Conservation (phyloP, 1,284 basidiomycete genomes). For the Cutaneotrichosporon sp. region DNA sequence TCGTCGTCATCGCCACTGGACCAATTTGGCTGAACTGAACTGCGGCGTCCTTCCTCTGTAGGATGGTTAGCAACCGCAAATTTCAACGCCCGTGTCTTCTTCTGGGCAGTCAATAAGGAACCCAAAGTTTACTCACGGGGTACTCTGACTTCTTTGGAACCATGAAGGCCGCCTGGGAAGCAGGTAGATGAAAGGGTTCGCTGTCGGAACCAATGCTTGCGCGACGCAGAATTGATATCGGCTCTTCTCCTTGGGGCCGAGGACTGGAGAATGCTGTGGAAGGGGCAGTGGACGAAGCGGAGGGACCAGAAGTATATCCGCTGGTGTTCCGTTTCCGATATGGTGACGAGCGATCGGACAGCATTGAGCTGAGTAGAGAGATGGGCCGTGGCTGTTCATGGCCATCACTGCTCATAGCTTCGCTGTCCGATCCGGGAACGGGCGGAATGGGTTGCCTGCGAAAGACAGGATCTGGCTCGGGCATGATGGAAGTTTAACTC, state of each 20-base stretch:
- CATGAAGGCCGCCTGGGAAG: conserved; percentile 1
- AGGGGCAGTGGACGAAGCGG: conserved; percentile 25
- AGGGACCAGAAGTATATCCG: conserved; percentile 11
- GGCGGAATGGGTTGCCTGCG: conserved; percentile 16
- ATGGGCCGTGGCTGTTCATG: conserved; percentile 13
- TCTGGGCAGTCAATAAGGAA: too few relatives aligned
- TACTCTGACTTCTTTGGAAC: conserved; percentile 1
- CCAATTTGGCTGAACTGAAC: neutral
- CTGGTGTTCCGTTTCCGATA: neutral
- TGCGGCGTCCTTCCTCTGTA: neutral
- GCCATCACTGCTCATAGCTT: conserved; percentile 9
- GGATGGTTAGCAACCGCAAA: conserved; percentile 25
- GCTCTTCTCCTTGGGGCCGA: conserved; percentile 5
- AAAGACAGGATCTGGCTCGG: conserved; percentile 1
- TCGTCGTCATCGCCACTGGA: neutral
- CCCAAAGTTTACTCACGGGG: neutral
- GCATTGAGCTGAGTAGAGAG: conserved; percentile 30
- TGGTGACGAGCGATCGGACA: conserved; percentile 20
- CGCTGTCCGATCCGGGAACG: conserved; percentile 9
- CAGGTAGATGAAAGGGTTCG: conserved; percentile 15
- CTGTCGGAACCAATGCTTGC: conserved; percentile 26
- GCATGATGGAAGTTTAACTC: too few relatives aligned
- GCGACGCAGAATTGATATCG: conserved; percentile 29
- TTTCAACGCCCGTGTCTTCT: conserved; percentile 20
- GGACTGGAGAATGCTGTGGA: conserved; percentile 34